Conservation (phyloP, 202 grass and related monocot species). For the Dendrocalamus latiflorus region DNA sequence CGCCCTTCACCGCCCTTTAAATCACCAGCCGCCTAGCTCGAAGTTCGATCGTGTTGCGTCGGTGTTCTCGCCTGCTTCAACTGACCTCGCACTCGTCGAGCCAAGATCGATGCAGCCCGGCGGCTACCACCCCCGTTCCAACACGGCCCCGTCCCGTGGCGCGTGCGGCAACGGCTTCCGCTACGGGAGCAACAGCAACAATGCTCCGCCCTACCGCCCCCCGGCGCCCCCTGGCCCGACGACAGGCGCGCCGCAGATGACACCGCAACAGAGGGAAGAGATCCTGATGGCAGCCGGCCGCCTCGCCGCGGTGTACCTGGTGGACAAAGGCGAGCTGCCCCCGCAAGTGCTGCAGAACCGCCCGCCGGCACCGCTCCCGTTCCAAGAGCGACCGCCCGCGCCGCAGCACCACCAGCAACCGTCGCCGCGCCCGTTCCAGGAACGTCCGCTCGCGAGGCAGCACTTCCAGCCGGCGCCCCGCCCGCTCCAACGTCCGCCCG, state of each 20-base stretch:
- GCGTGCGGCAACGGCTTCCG: background rate
- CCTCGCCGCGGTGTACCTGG: constrained; percentile 28
- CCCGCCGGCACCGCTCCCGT: background rate
- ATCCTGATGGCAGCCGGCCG: background rate
- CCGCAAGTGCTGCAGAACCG: background rate
- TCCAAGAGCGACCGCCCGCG: background rate
- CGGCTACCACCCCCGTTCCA: background rate
- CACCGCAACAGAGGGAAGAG: background rate
- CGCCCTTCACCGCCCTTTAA: background rate
- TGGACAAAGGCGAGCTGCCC: constrained; percentile 15
- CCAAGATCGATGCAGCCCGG: background rate
- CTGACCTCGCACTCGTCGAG: background rate
- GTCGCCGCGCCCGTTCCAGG: background rate
- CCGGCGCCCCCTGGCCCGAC: background rate
- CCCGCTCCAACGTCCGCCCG: background rate
- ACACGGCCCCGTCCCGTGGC: background rate
- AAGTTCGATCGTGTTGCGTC: background rate
- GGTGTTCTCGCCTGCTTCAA: too few relatives aligned
- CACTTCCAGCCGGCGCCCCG: background rate
- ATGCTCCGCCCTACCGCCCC: background rate
- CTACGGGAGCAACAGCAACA: background rate
- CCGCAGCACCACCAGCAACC: background rate
- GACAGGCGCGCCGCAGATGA: background rate
- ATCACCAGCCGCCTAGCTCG: background rate
- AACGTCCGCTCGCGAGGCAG: background rate